Conservation (phyloP, 2,329 filamentous ascomycete species). For the Talaromyces marneffei region DNA sequence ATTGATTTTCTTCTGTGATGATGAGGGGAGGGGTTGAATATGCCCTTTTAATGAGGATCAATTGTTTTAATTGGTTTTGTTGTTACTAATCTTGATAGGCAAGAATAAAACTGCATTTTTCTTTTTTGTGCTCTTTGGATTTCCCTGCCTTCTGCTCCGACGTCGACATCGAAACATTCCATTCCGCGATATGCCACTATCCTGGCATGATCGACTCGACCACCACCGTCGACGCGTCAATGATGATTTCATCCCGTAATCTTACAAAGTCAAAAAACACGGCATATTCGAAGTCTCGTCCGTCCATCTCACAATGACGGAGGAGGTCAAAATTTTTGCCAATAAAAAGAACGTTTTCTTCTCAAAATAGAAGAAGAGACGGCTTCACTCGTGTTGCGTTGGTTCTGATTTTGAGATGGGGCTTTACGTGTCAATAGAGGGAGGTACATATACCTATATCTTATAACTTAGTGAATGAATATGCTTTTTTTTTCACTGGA, state of each 20-base stretch:
- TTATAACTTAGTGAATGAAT: background rate
- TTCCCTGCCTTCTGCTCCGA: background rate
- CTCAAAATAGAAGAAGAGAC: conserved; percentile 19
- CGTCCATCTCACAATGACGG: conserved; percentile 33
- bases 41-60: background rate
- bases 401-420: conserved; percentile 30
- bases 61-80: background rate
- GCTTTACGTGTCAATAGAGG: conserved; percentile 39
- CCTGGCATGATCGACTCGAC: background rate
- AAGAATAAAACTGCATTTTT: background rate
- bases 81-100: background rate
- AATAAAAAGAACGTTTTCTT: conserved; percentile 27
- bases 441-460: conserved; percentile 34
- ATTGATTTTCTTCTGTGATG: background rate
- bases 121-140: background rate
- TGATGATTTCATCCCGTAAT: background rate
- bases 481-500: background rate
- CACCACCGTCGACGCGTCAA: background rate
- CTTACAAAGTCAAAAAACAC: background rate
- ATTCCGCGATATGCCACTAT: background rate
- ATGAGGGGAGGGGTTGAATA: background rate
- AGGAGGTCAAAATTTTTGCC: conserved; percentile 44
- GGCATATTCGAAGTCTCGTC: conserved; percentile 44
- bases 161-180: background rate
- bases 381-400: conserved; percentile 41